phyloP scores from a whole-genome alignment of 164 flowering plant species.

The Tinospora cordifolia region DNA sequence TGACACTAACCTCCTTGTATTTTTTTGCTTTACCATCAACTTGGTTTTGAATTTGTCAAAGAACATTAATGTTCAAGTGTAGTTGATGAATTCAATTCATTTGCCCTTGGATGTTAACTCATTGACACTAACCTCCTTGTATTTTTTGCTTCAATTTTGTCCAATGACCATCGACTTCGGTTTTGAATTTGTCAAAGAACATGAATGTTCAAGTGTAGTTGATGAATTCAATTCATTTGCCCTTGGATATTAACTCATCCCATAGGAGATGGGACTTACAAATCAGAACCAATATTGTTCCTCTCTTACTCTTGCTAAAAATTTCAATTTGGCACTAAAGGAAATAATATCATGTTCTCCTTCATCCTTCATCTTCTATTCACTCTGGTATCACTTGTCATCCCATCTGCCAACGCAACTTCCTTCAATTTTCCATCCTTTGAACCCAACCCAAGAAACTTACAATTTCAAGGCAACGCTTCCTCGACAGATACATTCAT shows the following conservation, averaged over 20 bases:
- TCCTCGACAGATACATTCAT: neutral
- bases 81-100: neutral
- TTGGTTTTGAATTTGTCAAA: neutral
- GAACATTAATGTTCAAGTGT: neutral
- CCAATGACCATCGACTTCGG: no score
- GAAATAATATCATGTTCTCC: neutral
- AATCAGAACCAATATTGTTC: no score
- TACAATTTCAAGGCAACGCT: slow-evolving; percentile 3
- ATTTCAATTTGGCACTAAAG: neutral
- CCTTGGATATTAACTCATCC: neutral
- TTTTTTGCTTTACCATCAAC: no score
- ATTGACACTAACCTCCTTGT: no score
- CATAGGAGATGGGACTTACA: no score
- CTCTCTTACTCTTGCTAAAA: slow-evolving; percentile 12
- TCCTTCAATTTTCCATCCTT: slow-evolving; percentile 2
- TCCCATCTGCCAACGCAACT: slow-evolving; percentile 3
- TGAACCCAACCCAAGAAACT: slow-evolving; percentile 1
- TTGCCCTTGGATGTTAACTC: neutral
- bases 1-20: no score
- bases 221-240: neutral
- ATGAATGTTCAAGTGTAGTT: neutral
- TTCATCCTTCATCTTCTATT: neutral
- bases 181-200: neutral
- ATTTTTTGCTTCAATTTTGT: no score
- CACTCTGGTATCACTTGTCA: neutral